Evolutionary conservation across 139 green algal genomes (phyloP).

Genomic region (Tetraselmis striata): DNA sequence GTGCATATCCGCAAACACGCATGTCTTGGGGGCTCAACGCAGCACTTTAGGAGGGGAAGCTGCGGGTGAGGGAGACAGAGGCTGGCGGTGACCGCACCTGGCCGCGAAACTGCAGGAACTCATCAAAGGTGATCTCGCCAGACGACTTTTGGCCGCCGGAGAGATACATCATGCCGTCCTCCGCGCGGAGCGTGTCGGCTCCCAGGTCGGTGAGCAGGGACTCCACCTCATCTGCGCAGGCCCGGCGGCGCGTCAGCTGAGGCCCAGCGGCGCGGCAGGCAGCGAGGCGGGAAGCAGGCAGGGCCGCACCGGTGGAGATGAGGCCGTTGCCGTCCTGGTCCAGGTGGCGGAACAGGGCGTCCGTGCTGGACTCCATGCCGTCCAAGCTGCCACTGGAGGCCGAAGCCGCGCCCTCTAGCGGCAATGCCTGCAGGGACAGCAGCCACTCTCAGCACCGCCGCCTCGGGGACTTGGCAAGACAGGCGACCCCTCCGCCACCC

Average conservation of each 20-base stretch:
- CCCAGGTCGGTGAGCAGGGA: slow-evolving; percentile 41
- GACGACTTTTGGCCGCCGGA: slow-evolving; percentile 11
- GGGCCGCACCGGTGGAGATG: slow-evolving; percentile 32
- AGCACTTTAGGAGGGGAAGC: too few species aligned
- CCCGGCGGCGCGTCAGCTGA: too few species aligned
- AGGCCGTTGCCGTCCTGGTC: slow-evolving; percentile 51
- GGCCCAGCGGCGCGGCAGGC: too few species aligned
- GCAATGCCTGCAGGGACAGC: slow-evolving; percentile 11
- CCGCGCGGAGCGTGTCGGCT: background rate
- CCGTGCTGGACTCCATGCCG: slow-evolving; percentile 9
- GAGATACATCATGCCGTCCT: slow-evolving; percentile 10
- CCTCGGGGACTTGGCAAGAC: too few species aligned
- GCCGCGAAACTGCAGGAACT: slow-evolving; percentile 31
- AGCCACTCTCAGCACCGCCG: too few species aligned
- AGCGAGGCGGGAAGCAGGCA: too few species aligned
- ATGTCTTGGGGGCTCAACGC: too few species aligned
- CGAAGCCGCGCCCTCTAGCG: background rate
- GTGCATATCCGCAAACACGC: too few species aligned
- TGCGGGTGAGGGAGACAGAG: too few species aligned
- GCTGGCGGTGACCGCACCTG: too few species aligned
- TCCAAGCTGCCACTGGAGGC: background rate
- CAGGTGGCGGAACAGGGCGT: slow-evolving; percentile 41
- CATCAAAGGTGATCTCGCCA: slow-evolving; percentile 25
- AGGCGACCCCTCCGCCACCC: too few species aligned
- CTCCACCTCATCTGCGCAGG: slow-evolving; percentile 42